Conservation (phyloP, 768 basidiomycete genomes). For the Suillus cothurnatus region DNA sequence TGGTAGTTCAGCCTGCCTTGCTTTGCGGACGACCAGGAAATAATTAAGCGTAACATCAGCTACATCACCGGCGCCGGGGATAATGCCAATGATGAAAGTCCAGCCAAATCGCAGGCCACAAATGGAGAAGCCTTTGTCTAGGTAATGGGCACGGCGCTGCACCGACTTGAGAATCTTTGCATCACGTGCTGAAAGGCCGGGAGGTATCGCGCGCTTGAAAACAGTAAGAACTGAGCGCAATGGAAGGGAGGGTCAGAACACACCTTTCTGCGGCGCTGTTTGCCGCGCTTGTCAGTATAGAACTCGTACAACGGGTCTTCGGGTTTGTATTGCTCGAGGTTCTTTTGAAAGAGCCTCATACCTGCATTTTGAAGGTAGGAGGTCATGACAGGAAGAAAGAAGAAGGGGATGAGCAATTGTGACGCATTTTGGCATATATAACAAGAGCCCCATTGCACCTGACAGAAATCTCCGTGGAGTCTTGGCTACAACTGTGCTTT, state of each 20-base stretch:
- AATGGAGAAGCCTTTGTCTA: slow-evolving; percentile 84
- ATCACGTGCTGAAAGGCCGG: slow-evolving; percentile 78
- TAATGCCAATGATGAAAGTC: slow-evolving; percentile 77
- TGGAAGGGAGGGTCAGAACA: slow-evolving; percentile 25
- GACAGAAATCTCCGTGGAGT: not conserved
- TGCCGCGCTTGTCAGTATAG: slow-evolving; percentile 31
- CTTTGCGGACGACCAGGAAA: slow-evolving; percentile 73
- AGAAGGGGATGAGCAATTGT: not conserved
- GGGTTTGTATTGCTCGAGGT: slow-evolving; percentile 69
- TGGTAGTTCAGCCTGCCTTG: slow-evolving; percentile 71
- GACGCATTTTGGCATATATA: not conserved
- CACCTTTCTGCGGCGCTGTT: slow-evolving; percentile 39
- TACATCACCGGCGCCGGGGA: slow-evolving; percentile 72
- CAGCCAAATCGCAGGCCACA: slow-evolving; percentile 86
- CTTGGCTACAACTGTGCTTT: not conserved
- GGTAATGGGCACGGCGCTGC: slow-evolving; percentile 75
- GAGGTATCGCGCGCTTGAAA: slow-evolving; percentile 64
- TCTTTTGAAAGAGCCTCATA: slow-evolving; percentile 59
- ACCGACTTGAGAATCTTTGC: slow-evolving; percentile 73
- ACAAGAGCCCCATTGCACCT: slow-evolving; percentile 8
- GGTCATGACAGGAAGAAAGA: slow-evolving; percentile 23
- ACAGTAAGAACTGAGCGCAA: slow-evolving; percentile 40
- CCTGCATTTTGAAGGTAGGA: slow-evolving; percentile 47
- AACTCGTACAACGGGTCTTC: slow-evolving; percentile 71
- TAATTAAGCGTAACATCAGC: slow-evolving; percentile 70